These are phyloP conservation scores for Cladophialophora psammophila DNA, from an alignment of 2,329 filamentous ascomycete species.

Conservation along the genomic window DNA sequence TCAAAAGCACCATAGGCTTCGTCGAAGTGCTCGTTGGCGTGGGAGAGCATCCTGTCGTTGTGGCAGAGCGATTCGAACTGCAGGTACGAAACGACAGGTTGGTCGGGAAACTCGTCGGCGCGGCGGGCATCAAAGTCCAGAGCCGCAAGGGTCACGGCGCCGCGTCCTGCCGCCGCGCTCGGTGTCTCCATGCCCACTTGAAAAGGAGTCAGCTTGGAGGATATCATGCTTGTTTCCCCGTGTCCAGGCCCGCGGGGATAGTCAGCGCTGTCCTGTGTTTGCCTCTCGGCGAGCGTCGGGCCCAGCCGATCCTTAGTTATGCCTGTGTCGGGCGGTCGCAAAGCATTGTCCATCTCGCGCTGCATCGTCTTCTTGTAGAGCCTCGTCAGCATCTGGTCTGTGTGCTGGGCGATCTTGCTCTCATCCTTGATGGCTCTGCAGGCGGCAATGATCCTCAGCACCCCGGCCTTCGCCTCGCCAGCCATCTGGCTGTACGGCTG, in stretches of 20 bases:
- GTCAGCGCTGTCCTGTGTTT: constrained; percentile 4
- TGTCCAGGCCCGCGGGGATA: not conserved
- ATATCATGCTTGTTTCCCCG: not conserved
- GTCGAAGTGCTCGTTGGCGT: constrained; percentile 26
- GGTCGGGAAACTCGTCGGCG: constrained; percentile 5
- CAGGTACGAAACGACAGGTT: constrained; percentile 24
- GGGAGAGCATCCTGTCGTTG: constrained; percentile 12
- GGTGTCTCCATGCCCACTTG: not conserved
- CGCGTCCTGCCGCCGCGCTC: not conserved
- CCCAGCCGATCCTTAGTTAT: constrained; percentile 11
- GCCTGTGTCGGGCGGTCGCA: constrained; percentile 12
- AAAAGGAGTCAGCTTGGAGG: not conserved
- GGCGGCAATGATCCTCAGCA: constrained; percentile 43
- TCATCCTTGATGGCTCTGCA: constrained; percentile 37
- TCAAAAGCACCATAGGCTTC: constrained; percentile 30
- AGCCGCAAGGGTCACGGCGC: not conserved
- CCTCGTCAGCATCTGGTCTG: constrained; percentile 42
- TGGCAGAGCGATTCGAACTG: constrained; percentile 27
- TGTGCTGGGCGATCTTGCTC: constrained; percentile 43
- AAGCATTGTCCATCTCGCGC: constrained; percentile 37
- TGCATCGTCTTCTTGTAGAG: constrained; percentile 42
- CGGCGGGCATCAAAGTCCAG: constrained; percentile 4
- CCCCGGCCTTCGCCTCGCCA: constrained; percentile 44
- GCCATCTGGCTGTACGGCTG: constrained; percentile 43
- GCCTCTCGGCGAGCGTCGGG: not conserved